Conservation (phyloP, 2,329 filamentous ascomycete species). For the Lecanicillium sp. region DNA sequence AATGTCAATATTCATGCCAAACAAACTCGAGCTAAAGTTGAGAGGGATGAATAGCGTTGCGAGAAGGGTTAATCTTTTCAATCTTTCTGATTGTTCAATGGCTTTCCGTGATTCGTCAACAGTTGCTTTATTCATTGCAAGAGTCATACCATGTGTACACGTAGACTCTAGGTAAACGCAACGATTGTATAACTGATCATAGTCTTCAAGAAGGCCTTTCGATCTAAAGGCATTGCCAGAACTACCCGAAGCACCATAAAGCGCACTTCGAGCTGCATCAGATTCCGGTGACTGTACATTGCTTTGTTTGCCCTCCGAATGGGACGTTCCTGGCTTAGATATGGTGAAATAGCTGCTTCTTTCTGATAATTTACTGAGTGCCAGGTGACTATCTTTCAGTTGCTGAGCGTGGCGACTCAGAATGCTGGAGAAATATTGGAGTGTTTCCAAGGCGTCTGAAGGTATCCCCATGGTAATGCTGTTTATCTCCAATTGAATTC, state of each 20-base stretch:
- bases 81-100: conserved; percentile 9
- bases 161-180: conserved; percentile 6
- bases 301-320: no score
- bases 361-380: background rate
- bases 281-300: no score
- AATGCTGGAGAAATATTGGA: conserved; percentile 9
- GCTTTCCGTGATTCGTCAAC: conserved; percentile 10
- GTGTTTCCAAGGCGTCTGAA: conserved; percentile 3
- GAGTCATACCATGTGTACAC: conserved; percentile 8
- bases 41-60: conserved; percentile 9
- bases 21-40: conserved; percentile 6
- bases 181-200: conserved; percentile 6
- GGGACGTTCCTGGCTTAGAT: no score
- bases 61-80: conserved; percentile 9
- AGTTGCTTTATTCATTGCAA: conserved; percentile 8
- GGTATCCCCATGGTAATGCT: background rate
- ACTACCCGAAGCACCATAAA: no score
- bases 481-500: conserved; percentile 1
- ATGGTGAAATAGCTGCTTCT: no score
- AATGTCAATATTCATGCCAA: conserved; percentile 10
- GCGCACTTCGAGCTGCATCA: no score
- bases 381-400: conserved; percentile 1
- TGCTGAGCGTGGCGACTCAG: conserved; percentile 8
- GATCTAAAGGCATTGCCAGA: conserved; percentile 1
- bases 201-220: conserved; percentile 5